Conservation (phyloP, 192 early-diverging fungal genomes). For the Kappamyces sp. region DNA sequence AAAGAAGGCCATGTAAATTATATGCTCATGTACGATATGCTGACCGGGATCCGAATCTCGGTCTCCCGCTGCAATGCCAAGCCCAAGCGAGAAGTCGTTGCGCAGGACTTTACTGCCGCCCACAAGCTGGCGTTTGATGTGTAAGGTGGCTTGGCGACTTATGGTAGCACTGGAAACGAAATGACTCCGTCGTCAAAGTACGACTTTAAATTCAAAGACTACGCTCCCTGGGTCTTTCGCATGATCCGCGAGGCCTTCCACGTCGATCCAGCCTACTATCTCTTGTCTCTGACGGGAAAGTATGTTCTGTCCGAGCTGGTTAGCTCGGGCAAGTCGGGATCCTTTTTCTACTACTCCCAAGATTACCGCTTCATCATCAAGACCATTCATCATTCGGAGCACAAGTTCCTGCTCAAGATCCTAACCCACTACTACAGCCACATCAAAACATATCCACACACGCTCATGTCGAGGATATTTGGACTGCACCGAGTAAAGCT, state of each 20-base stretch:
- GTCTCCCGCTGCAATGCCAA: constrained; percentile 86
- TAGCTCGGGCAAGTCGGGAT: constrained; percentile 92
- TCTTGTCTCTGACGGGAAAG: constrained; percentile 90
- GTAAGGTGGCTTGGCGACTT: constrained; percentile 34
- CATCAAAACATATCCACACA: constrained; percentile 81
- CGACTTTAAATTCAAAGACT: constrained; percentile 99
- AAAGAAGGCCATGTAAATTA: constrained; percentile 94
- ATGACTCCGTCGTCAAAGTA: constrained; percentile 90
- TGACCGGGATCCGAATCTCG: constrained; percentile 90
- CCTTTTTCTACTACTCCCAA: constrained; percentile 96
- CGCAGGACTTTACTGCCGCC: constrained; percentile 77
- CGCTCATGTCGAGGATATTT: constrained; percentile 89
- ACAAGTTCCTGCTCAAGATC: constrained; percentile 87
- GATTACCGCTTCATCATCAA: constrained; percentile 99
- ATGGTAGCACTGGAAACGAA: constrained; percentile 77
- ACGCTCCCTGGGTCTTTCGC: constrained; percentile 96
- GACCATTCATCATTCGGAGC: constrained; percentile 90
- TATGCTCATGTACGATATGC: constrained; percentile 97
- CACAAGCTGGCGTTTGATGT: constrained; percentile 97
- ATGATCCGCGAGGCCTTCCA: constrained; percentile 79
- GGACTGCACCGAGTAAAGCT: constrained; percentile 95
- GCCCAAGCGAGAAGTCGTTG: constrained; percentile 55
- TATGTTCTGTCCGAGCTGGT: constrained; percentile 93
- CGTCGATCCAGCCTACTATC: constrained; percentile 88
- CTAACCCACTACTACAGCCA: constrained; percentile 88